These are phyloP conservation scores for Colletotrichum chlorophyti DNA, from an alignment of 2,329 filamentous ascomycete genomes.

Conservation along the genomic window DNA sequence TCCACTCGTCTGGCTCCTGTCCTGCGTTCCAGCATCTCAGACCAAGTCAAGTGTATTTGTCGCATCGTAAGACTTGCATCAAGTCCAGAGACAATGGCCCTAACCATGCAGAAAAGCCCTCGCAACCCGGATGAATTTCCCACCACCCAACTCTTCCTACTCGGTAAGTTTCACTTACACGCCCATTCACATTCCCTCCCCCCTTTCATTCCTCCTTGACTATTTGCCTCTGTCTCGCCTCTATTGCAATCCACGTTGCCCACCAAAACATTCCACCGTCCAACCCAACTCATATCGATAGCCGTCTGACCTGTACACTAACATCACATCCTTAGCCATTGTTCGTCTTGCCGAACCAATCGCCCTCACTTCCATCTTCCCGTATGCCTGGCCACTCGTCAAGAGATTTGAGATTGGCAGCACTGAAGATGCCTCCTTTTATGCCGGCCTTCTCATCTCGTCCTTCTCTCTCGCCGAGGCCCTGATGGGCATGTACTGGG, in stretches of 20 bases:
- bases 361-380: constrained; percentile 90
- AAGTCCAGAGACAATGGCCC: constrained; percentile 55
- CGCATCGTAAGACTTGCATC: constrained; percentile 52
- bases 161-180: constrained; percentile 72
- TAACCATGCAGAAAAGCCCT: constrained; percentile 55
- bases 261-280: too few species aligned
- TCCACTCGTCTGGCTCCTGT: constrained; percentile 29
- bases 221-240: constrained; percentile 5
- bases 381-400: constrained; percentile 87
- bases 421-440: constrained; percentile 81
- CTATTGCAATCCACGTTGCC: too few species aligned
- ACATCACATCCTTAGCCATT: constrained; percentile 66
- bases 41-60: constrained; percentile 43
- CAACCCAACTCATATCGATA: too few species aligned
- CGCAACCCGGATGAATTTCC: constrained; percentile 80
- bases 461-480: constrained; percentile 85
- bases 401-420: constrained; percentile 77
- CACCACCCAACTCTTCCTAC: constrained; percentile 79
- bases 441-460: constrained; percentile 86
- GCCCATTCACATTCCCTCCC: not conserved
- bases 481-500: constrained; percentile 88
- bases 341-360: constrained; percentile 93
- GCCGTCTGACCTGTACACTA: constrained; percentile 26
- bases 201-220: not conserved
- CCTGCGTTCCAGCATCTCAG: constrained; percentile 20